Evolutionary conservation across 2,329 filamentous ascomycete genomes (phyloP), one percentile per base, ranked within the genome.

Genomic region (Cordyceps fumosorosea): DNA sequence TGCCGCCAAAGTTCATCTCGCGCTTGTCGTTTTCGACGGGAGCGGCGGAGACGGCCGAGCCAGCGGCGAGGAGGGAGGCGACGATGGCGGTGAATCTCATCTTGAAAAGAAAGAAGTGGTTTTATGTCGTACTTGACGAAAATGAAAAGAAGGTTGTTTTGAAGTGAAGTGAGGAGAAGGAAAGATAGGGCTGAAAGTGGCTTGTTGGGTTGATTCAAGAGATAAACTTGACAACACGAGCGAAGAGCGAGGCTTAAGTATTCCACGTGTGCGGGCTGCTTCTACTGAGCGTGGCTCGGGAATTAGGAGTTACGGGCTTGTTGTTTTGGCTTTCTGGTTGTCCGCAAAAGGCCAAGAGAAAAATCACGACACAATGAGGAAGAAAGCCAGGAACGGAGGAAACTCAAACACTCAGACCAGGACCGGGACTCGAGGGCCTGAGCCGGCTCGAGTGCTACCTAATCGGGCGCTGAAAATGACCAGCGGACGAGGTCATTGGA

Each of bases 1-100:
- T 1, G n/a, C 62, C 62, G 3, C 62, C 62, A 24, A 63, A 56
- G 56, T 63, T 63, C 26, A 18, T 45, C 56, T 63, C 62, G 11
- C 62, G 55, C 62, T 63, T 60, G 7, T 51, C 48, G 16, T 14
- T 29, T 7, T 18, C 40, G 42, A 26, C 20, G 22, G 62, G 62
- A 5, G 42, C 40, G 12, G 56, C 62, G 20, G 20, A 55, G 20
- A 63, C 51, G 18, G 62, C 50, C 24, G 51, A 48, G 50, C 24
- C 50, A 42, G 62, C 62, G 26, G 51, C 44, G 55, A 63, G 50
- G 29, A 29, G 18, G 18, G 56, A 20, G 18, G 55, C 32, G 32
- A 52, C 14, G 29, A 60, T 42, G n/a, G 54, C 47, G 20, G 37
- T 22, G 53, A 40, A n/a, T 16, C n/a, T 63, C 62, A 63, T 63